Evolutionary conservation across 768 basidiomycete genomes (phyloP).

Genomic region (Suillus brevipes): DNA sequence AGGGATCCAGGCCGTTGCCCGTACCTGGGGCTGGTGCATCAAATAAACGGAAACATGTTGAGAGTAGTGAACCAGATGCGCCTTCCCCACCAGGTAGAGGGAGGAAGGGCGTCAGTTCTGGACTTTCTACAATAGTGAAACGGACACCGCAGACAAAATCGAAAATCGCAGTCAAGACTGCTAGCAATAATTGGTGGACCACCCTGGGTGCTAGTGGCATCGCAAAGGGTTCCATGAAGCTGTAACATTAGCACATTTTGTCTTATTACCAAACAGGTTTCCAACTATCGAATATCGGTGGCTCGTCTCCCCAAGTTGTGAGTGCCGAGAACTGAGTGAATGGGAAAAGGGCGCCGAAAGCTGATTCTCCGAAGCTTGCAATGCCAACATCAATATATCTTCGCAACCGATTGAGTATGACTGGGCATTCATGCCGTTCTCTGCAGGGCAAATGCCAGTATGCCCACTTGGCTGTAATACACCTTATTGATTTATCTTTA

Average conservation of each 20-base stretch:
- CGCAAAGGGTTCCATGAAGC: conserved; percentile 1
- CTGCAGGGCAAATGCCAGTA: neutral
- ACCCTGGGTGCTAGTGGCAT: neutral
- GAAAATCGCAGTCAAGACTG: neutral
- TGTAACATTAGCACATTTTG: neutral
- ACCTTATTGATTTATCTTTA: too few species aligned
- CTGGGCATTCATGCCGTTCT: neutral
- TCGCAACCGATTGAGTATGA: neutral
- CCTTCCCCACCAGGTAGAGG: conserved; percentile 49
- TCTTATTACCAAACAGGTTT: neutral
- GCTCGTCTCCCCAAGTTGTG: neutral
- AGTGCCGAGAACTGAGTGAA: neutral
- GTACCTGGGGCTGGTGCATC: neutral
- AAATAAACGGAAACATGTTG: conserved; percentile 21
- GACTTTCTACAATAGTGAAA: conserved; percentile 52
- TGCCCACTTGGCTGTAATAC: too few species aligned
- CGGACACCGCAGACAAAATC: conserved; percentile 16
- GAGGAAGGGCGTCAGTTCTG: conserved; percentile 64
- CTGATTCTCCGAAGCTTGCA: neutral
- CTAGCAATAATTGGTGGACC: conserved; percentile 1
- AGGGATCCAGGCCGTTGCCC: conserved; percentile 28
- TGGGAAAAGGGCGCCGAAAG: neutral
- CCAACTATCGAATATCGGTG: neutral
- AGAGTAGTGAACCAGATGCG: neutral
- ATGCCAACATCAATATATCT: neutral